Evolutionary conservation across 176 grass and related monocot species (phyloP), one percentile per base, ranked within the genome.

Genomic region (Pontederia paniculata): DNA sequence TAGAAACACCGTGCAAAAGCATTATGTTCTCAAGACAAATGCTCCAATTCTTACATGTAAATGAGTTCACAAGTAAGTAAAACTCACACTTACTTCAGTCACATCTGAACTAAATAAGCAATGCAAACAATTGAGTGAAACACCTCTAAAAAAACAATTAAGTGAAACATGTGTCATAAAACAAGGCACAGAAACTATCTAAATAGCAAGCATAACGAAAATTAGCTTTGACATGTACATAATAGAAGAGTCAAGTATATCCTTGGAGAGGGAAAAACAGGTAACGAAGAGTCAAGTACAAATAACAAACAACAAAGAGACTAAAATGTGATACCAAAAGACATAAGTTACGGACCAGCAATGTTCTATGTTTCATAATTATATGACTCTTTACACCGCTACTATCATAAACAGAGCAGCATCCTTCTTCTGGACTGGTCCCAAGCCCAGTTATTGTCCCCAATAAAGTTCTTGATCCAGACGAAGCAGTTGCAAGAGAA

Each of bases 341-440:
- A 45, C 72, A 57, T 54, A 60, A 66, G 52, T 55, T 48, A 54
- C 48, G 57, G 68, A 97, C 91, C 91, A 97, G 71, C 57, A 97
- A 69, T 50, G 83, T 90, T 58, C 86, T 81, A 66, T 97, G 83
- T 45, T 97, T 90, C 57, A 90, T 73, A 77, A 97, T 84, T 48
- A 84, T 52, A 57, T 97, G 91, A 28, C 86, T 97, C 57, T 84
- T 81, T 62, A 73, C 63, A 48, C 83, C 80, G 21, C 5, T 31
- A 16, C 57, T 66, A 63, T 87, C 52, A 31, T 84, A 87, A 71
- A 97, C 79, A 59, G 31, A 89, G 60, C 91, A 97, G 50, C 79
- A 84, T 62, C 80, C 86, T 97, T 90, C 86, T 65, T 97, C 91
- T n/a, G 73, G 74, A 66, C 63, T 74, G 10, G 79, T 87, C 23